Evolutionary conservation across 73 alveolate species (phyloP), one percentile per base, ranked within the genome.

Genomic region (Paramecium caudatum): DNA sequence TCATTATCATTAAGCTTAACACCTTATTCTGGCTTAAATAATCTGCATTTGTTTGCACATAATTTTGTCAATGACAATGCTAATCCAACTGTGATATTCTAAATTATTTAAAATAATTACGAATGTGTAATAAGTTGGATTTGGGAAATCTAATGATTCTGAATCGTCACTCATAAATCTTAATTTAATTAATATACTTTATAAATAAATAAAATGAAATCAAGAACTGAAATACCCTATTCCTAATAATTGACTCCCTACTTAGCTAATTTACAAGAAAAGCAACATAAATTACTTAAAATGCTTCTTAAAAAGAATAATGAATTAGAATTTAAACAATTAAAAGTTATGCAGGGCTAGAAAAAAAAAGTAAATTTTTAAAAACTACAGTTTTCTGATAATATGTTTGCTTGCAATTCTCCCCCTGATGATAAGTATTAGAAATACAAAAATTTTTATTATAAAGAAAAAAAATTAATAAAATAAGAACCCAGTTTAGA

Each of bases 141-240:
- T 55, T 10, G 80, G 80, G 80, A 55, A 55, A 55, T 55, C 80
- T 23, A 55, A 55, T 4, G 46, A 27, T 55, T 55, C 80, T 27
- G 80, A 55, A 55, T 55, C 80, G 80, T 55, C 80, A 55, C 80
- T 55, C 80, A 55, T 55, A 55, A 55, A 55, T 55, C 80, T 55
- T 55, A 55, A 55, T 55, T 55, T 55, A 55, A 55, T 55, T 55
- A 55, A 27, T 55, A 55, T 55, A 27, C 80, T 55, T 55, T 23
- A 23, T 55, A 55, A 27, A 10, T 55, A 55, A 27, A 55, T 49
- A 19, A 55, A 55, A 55, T 55, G 80, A 55, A 55, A 55, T 55
- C 41, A 12, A 55, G 45, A 55, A 55, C 3, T 3, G 46, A 55
- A 55, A 55, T 55, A 17, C 46, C 0, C 8, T 12, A 9, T 10